Evolutionary conservation across 192 early-diverging fungal genomes (phyloP), one percentile per base, ranked within the genome.

Genomic region (Gamsiella multidivaricata): DNA sequence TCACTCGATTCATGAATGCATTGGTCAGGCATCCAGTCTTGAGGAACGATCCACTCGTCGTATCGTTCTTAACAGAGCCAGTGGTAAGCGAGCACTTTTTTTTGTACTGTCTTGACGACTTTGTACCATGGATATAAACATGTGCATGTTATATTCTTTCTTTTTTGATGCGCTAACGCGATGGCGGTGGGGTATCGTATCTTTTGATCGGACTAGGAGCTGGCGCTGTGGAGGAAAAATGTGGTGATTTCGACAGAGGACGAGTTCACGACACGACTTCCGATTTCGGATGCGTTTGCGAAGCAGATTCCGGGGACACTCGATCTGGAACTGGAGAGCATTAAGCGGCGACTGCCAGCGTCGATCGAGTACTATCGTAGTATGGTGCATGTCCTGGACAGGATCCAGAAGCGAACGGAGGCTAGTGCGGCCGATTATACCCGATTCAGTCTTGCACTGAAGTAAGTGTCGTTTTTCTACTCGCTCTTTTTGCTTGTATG

Each of bases 1-100:
- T 95, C 15, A 82, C 83, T 0, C 78, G 94, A 15, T 95, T 92
- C 61, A 84, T 93, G 56, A 91, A 92, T 72, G 84, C 88, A n/a
- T 67, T 95, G 32, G 85, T 85, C 12, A 88, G 93, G 34, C 94
- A 95, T 66, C 94, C 94, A 14, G 73, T 90, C 3, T 54, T 95
- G 57, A 70, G 81, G n/a, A 71, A 81, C 39, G 92, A 95, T 57
- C 82, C 82, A 14, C 55, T 87, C 2, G 85, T 94, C 6, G 67
- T 82, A 39, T 83, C 83, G 26, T 94, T 93, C 57, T 83, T 94
- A 33, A 89, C 89, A 3, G 90, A 90, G 28, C 86, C 88, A 69
- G 80, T 82, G 55, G 91, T 88, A 81, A 57, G 82, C 51, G 17
- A 5, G 15, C 29, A 28, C 29, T 42, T 5, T 32, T 61, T 39